These are phyloP conservation scores for Aquilaria yunnanensis DNA, from an alignment of 345 rosid genomes.

Conservation along the genomic window DNA sequence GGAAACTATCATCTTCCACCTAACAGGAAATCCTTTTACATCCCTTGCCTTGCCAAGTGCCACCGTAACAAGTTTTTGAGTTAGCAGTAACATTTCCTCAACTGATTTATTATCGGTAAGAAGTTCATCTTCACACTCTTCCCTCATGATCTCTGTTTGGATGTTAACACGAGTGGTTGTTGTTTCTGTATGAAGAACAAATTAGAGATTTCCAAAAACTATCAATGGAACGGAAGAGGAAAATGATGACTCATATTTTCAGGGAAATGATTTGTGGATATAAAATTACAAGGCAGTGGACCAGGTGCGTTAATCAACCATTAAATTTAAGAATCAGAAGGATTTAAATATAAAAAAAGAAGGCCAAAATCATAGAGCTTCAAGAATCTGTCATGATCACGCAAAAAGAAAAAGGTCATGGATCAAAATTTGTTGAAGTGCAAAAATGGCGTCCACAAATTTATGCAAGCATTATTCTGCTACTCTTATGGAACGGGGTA, in stretches of 20 bases:
- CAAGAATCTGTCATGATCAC: slow-evolving; percentile 54
- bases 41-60: slow-evolving; percentile 51
- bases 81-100: slow-evolving; percentile 66
- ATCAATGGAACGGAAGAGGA: slow-evolving; percentile 21
- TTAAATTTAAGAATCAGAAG: slow-evolving; percentile 11
- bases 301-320: slow-evolving; percentile 53
- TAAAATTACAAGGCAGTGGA: slow-evolving; percentile 44
- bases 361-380: slow-evolving; percentile 35
- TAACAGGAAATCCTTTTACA: slow-evolving; percentile 62
- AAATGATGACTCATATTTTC: slow-evolving; percentile 1
- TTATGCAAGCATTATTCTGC: slow-evolving; percentile 42
- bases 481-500: too few relatives aligned
- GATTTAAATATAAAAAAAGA: slow-evolving; percentile 26
- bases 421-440: too few relatives aligned
- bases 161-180: slow-evolving; percentile 21
- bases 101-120: slow-evolving; percentile 29
- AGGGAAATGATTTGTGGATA: slow-evolving; percentile 13
- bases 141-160: slow-evolving; percentile 32
- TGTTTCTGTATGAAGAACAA: slow-evolving; percentile 23
- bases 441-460: slow-evolving; percentile 5
- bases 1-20: slow-evolving; percentile 83
- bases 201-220: not conserved
- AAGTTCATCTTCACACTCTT: slow-evolving; percentile 27
- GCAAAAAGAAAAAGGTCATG: not conserved
- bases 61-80: slow-evolving; percentile 65